Evolutionary conservation across 2,329 filamentous ascomycete species (phyloP), one percentile per base, ranked within the genome.

Genomic region (Colletotrichum sp.): DNA sequence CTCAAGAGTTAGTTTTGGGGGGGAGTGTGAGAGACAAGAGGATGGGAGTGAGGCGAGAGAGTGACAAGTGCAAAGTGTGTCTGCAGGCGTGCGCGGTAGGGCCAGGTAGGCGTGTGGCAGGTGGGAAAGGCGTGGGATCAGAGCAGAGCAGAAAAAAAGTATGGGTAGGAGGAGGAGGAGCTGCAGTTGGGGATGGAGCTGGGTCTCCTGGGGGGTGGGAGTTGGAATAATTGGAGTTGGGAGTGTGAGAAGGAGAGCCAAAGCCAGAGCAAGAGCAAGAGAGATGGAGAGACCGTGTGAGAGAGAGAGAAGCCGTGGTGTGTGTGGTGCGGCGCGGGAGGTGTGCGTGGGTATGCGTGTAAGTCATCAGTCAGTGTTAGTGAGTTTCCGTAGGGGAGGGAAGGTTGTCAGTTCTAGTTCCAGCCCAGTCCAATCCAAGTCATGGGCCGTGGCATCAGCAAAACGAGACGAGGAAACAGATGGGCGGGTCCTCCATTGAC

Each of bases 321-420:
- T 73, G 64, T 78, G 71, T 32, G 67, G 57, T 78, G 72, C 39
- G 77, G 72, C 28, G 76, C 77, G 74, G 74, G 77, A 71, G 79
- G 81, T 74, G 67, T 78, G 79, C 63, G 77, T 76, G 39, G 43
- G 57, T 68, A 59, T 65, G 26, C 60, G 68, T 75, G 61, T 72
- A 75, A 72, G 68, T 75, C 61, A 57, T 72, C 61, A 63, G 68
- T 72, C 68, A 39, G 43, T 52, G 18, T 48, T 48, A 71, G 68
- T 64, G 59, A 71, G 68, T 69, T 61, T 30, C 34, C n/a, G 55
- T 71, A 60, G 57, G 66, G 66, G 43, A 70, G 55, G 63, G 69
- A 72, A 72, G 73, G 63, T 64, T 68, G 73, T 64, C 73, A 75
- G 43, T 60, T 73, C 70, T 71, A 75, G 59, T 60, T 75, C 70